phyloP scores from a whole-genome alignment of 2,329 filamentous ascomycete genomes.

The Hymenoscyphus albidus region DNA sequence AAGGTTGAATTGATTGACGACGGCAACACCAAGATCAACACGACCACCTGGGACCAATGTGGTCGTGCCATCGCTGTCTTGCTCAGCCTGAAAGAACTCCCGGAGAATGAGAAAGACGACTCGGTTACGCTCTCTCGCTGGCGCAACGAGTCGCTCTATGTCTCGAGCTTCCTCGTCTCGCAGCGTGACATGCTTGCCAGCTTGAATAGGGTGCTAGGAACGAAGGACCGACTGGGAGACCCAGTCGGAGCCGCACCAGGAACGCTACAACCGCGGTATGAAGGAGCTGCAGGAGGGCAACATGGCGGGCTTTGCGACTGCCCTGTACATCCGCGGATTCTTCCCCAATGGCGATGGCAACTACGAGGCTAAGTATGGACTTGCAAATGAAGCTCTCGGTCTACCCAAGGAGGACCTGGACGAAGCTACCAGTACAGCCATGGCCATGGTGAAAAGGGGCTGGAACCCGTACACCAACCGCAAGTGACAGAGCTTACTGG shows the following conservation, averaged over 20 bases:
- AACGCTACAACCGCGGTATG: slow-evolving; percentile 15
- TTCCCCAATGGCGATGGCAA: slow-evolving; percentile 17
- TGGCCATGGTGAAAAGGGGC: no score
- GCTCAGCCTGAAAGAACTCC: slow-evolving; percentile 38
- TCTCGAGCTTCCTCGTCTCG: slow-evolving; percentile 44
- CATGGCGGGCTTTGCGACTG: slow-evolving; percentile 12
- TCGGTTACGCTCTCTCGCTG: slow-evolving; percentile 35
- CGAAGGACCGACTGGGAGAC: background rate
- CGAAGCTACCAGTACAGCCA: background rate
- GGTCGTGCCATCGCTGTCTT: slow-evolving; percentile 51
- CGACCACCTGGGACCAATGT: slow-evolving; percentile 47
- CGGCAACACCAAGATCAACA: slow-evolving; percentile 43
- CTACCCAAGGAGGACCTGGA: slow-evolving; percentile 22
- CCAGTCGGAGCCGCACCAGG: slow-evolving; percentile 5
- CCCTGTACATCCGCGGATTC: slow-evolving; percentile 19
- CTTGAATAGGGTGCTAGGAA: slow-evolving; percentile 22
- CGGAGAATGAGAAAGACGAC: slow-evolving; percentile 36
- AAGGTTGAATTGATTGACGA: slow-evolving; percentile 50
- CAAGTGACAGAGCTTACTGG: no score
- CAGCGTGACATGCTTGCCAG: slow-evolving; percentile 47
- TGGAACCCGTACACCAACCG: no score
- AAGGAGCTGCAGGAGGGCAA: slow-evolving; percentile 18
- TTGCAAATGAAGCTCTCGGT: slow-evolving; percentile 19
- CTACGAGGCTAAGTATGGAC: slow-evolving; percentile 13
- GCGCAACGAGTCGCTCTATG: slow-evolving; percentile 40